These are phyloP conservation scores for Choiromyces venosus DNA, from an alignment of 495 filamentous ascomycete genomes.

Conservation along the genomic window DNA sequence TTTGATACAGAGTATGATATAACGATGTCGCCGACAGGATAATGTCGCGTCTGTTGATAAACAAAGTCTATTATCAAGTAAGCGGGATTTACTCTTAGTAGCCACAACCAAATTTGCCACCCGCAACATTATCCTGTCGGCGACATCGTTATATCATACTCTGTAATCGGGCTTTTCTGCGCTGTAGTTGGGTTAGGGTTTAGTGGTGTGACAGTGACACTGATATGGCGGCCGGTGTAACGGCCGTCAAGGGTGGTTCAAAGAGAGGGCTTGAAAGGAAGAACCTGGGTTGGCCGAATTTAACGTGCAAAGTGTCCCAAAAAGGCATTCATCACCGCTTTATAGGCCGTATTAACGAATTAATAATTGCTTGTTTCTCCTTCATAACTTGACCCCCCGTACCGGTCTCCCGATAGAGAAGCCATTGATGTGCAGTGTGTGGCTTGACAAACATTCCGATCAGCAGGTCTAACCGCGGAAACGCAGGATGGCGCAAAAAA, in stretches of 20 bases:
- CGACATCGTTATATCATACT: too few relatives aligned
- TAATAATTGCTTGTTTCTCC: neutral
- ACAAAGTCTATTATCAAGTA: too few relatives aligned
- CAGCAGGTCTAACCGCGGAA: slow-evolving; percentile 8
- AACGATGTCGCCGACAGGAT: too few relatives aligned
- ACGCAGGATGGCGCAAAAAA: slow-evolving; percentile 30
- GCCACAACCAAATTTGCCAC: too few relatives aligned
- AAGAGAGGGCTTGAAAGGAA: neutral
- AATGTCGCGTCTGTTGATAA: too few relatives aligned
- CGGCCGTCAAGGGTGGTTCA: neutral
- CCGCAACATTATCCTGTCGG: too few relatives aligned
- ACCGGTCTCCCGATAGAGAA: neutral
- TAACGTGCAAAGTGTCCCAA: neutral
- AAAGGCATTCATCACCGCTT: neutral
- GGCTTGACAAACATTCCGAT: slow-evolving; percentile 8
- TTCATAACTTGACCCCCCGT: neutral
- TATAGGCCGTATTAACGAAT: neutral
- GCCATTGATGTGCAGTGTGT: neutral
- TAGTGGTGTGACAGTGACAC: neutral
- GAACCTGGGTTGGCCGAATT: neutral
- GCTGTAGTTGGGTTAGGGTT: slow-evolving; percentile 1
- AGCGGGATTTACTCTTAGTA: too few relatives aligned
- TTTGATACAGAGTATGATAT: too few relatives aligned
- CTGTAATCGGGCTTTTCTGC: neutral
- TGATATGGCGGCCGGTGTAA: neutral